Percentiles rank a stretch among this genome's conserved stretches.
Evolutionary conservation across 1,284 basidiomycete species (phyloP).

Genomic region (Taiwanofungus camphoratus): DNA sequence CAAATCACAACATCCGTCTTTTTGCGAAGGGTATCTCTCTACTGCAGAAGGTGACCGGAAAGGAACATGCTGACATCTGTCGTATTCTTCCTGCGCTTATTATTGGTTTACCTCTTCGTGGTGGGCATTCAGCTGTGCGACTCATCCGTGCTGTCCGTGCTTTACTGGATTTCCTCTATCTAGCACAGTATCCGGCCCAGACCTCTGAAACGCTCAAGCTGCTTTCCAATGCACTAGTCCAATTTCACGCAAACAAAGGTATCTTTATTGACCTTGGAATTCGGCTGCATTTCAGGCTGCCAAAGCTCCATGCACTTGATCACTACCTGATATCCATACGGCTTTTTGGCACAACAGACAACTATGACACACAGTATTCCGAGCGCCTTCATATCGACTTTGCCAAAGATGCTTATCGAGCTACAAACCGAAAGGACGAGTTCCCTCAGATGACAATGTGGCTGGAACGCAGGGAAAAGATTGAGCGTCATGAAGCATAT

Average conservation of each 20-base stretch:
- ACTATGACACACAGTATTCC: slow-evolving; percentile 25
- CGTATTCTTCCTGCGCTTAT: slow-evolving; percentile 16
- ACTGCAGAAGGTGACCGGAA: slow-evolving; percentile 14
- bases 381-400: slow-evolving; percentile 30
- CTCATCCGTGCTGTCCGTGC: slow-evolving; percentile 18
- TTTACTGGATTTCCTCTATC: slow-evolving; percentile 22
- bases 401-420: slow-evolving; percentile 27
- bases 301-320: slow-evolving; percentile 25
- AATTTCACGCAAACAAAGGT: slow-evolving; percentile 28
- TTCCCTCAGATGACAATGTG: slow-evolving; percentile 32
- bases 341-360: slow-evolving; percentile 21
- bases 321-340: slow-evolving; percentile 23
- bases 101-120: slow-evolving; percentile 11
- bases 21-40: slow-evolving; percentile 35
- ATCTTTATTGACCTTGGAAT: slow-evolving; percentile 24
- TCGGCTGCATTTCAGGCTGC: slow-evolving; percentile 24
- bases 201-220: slow-evolving; percentile 17
- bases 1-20: slow-evolving; percentile 30
- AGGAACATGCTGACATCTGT: slow-evolving; percentile 20
- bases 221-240: slow-evolving; percentile 16
- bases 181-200: slow-evolving; percentile 25
- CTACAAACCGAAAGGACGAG: slow-evolving; percentile 29
- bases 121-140: slow-evolving; percentile 3
- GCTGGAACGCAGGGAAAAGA: slow-evolving; percentile 26
- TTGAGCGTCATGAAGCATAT: slow-evolving; percentile 17